Evolutionary conservation across 108 stramenopile genomes (phyloP), one percentile per base, ranked within the genome.

Genomic region (Craspedostauros australis): DNA sequence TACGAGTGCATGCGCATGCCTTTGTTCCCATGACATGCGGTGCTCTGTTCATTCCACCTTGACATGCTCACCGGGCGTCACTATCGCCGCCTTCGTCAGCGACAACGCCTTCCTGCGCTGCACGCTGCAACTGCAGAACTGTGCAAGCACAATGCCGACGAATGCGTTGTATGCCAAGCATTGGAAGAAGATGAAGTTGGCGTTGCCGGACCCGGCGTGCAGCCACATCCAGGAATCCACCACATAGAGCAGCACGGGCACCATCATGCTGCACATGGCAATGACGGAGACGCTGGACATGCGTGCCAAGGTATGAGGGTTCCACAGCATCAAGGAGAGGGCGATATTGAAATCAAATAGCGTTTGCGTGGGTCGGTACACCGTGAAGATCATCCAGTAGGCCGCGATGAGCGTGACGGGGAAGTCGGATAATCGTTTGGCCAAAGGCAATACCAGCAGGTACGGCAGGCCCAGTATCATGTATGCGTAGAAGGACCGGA

Each of bases 151-250:
- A 19, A 66, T 64, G 18, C 60, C 54, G 38, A 80, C 50, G 47
- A 91, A 91, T 7, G 76, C 44, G 39, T 82, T 77, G 66, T 80
- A 80, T 11, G 78, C 89, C 54, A 91, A 44, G 38, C 86, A 86
- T 59, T 91, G 90, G 45, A 91, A 91, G 37, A 71, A 91, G 0
- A 84, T 75, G 57, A 79, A 88, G 39, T 91, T 91, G 11, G 90
- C 82, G 57, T 91, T 87, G 0, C 90, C 90, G 33, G 70, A 70
- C 29, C 80, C 77, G 4, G 58, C 76, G 23, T 77, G 79, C 26
- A 91, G 56, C 90, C 90, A 91, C 74, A 91, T 72, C 51, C 73
- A 60, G 47, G 80, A 74, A 57, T 80, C 79, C 11, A 80, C 60
- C 1, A 86, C 59, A 39, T 76, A 80, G 0, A 91, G 43, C 22